Percentiles rank a stretch among this genome's conserved stretches.
Conservation (phyloP, 2,329 filamentous ascomycete genomes). For the Aspergillus tamarii region DNA sequence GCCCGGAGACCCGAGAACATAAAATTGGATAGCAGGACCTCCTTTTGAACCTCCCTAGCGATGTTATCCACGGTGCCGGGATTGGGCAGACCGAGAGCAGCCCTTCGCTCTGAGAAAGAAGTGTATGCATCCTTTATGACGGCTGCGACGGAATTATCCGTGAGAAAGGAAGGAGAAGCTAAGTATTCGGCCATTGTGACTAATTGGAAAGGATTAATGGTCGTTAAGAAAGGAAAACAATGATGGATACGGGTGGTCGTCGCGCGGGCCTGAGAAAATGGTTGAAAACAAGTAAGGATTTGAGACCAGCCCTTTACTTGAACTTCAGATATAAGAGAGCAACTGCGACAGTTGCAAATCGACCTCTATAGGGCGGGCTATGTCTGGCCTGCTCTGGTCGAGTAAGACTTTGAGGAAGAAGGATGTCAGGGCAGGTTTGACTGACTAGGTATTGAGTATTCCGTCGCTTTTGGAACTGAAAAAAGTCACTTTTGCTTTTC, state of each 20-base stretch:
- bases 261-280: conserved; percentile 29
- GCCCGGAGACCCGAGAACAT: conserved; percentile 96
- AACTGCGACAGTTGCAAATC: not conserved
- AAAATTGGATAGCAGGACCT: conserved; percentile 94
- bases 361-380: conserved; percentile 18
- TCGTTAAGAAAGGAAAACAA: conserved; percentile 16
- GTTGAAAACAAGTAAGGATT: conserved; percentile 28
- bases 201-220: conserved; percentile 18
- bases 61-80: conserved; percentile 91
- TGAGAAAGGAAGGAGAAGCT: conserved; percentile 65
- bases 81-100: conserved; percentile 84
- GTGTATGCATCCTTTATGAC: conserved; percentile 76
- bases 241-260: conserved; percentile 21
- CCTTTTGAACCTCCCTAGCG: conserved; percentile 88
- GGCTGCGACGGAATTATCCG: conserved; percentile 72
- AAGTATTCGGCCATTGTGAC: conserved; percentile 46
- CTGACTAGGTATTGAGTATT: conserved; percentile 10
- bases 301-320: conserved; percentile 34
- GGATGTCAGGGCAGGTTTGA: conserved; percentile 15
- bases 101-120: conserved; percentile 82
- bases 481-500: conserved; percentile 38
- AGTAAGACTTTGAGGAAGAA: conserved; percentile 21
- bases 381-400: conserved; percentile 29
- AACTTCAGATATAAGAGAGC: conserved; percentile 14
- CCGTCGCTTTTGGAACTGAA: conserved; percentile 29